Evolutionary conservation across 1,139 yeast species (phyloP).

Genomic region (Taphrina betulina): DNA sequence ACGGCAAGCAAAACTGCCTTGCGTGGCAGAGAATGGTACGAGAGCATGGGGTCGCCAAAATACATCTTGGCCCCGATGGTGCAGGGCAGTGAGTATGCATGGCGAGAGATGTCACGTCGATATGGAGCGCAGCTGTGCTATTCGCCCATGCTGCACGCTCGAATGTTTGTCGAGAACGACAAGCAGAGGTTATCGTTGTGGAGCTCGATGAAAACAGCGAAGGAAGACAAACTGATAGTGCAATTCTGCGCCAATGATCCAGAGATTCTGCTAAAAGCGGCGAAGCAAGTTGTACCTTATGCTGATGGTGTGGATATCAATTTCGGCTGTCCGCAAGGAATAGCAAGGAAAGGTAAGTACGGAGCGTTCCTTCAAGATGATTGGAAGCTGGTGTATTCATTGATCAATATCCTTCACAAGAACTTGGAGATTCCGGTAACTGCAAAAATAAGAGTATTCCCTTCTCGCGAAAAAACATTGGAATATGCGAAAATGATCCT

Average conservation of each 20-base stretch:
- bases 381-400: conserved; percentile 75
- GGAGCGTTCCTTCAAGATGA: conserved; percentile 97
- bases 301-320: conserved; percentile 97
- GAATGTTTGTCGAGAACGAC: conserved; percentile 78
- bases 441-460: conserved; percentile 89
- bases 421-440: conserved; percentile 80
- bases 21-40: conserved; percentile 68
- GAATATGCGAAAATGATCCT: conserved; percentile 89
- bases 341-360: conserved; percentile 89
- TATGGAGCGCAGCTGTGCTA: conserved; percentile 94
- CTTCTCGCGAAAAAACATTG: conserved; percentile 77
- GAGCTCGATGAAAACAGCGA: conserved; percentile 70
- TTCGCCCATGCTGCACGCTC: conserved; percentile 96
- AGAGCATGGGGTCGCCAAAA: conserved; percentile 68
- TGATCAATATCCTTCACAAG: conserved; percentile 70
- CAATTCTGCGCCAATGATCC: conserved; percentile 98
- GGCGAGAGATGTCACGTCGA: conserved; percentile 82
- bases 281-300: conserved; percentile 69
- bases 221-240: conserved; percentile 80
- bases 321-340: conserved; percentile 97
- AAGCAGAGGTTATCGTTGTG: conserved; percentile 79
- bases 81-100: conserved; percentile 92
- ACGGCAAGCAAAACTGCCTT: no score
- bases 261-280: conserved; percentile 75
- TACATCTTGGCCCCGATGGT: conserved; percentile 98